A percentile compares a stretch with the other conserved stretches of the same genome.
Conservation (phyloP, 2,329 filamentous ascomycete species). For the Phaeosphaeria sp. region DNA sequence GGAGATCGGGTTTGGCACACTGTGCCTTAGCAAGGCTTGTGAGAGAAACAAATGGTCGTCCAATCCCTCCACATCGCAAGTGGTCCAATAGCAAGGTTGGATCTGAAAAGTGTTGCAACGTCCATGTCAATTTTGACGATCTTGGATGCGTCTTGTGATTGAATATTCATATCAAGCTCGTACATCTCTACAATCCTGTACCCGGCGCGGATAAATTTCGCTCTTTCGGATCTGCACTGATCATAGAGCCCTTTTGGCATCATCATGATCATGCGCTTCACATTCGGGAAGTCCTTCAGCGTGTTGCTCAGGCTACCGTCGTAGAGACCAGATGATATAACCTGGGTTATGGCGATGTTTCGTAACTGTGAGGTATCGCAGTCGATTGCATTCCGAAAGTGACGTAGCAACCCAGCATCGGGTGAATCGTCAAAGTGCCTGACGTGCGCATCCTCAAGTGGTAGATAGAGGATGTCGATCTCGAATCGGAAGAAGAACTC, state of each 20-base stretch:
- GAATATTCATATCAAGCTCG: slow-evolving; percentile 11
- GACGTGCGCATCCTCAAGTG: slow-evolving; percentile 12
- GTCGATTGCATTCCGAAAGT: slow-evolving; percentile 18
- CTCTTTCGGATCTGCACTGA: slow-evolving; percentile 7
- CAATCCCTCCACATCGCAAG: not conserved
- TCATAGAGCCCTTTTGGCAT: slow-evolving; percentile 13
- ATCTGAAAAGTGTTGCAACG: slow-evolving; percentile 11
- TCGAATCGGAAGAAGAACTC: slow-evolving; percentile 29
- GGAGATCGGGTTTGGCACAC: slow-evolving; percentile 39
- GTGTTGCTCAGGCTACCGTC: slow-evolving; percentile 28
- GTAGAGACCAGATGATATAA: slow-evolving; percentile 16
- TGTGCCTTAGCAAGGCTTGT: slow-evolving; percentile 17
- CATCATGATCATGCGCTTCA: slow-evolving; percentile 26
- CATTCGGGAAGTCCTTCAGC: slow-evolving; percentile 23
- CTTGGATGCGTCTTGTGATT: slow-evolving; percentile 2
- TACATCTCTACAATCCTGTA: slow-evolving; percentile 27
- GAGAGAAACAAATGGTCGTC: not conserved
- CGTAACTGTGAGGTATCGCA: slow-evolving; percentile 13
- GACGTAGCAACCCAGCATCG: slow-evolving; percentile 24
- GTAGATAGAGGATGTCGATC: slow-evolving; percentile 24
- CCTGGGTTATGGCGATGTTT: slow-evolving; percentile 21
- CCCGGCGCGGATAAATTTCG: slow-evolving; percentile 22
- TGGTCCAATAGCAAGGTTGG: not conserved
- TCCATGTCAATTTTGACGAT: slow-evolving; percentile 12
- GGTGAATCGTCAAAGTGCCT: slow-evolving; percentile 30